phyloP scores from a whole-genome alignment of 345 rosid genomes.

The Populus euphratica region DNA sequence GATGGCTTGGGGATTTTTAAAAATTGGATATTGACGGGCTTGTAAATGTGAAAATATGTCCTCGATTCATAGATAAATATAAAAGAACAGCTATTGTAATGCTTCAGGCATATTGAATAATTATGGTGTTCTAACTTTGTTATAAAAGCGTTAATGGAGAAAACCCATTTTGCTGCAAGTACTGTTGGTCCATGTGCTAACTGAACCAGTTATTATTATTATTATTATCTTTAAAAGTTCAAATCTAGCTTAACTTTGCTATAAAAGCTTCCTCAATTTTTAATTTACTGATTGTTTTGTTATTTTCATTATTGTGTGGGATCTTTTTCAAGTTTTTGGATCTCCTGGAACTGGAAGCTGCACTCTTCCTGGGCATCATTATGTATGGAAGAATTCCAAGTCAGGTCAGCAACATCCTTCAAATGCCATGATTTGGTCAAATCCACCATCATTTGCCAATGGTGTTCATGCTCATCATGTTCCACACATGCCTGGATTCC shows the following conservation, averaged over 20 bases:
- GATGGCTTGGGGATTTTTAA: background rate
- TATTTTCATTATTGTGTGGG: background rate
- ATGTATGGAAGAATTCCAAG: slow-evolving; percentile 42
- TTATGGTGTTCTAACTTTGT: background rate
- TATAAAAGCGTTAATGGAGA: background rate
- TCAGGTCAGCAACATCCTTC: slow-evolving; percentile 51
- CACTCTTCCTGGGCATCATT: slow-evolving; percentile 58
- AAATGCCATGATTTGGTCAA: slow-evolving; percentile 75
- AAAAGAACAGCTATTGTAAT: background rate
- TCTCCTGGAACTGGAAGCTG: slow-evolving; percentile 71
- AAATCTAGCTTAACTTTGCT: background rate
- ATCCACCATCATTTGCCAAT: slow-evolving; percentile 66
- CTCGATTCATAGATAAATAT: background rate
- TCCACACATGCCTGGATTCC: slow-evolving; percentile 58
- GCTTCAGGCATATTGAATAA: background rate
- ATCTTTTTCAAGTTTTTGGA: slow-evolving; percentile 49
- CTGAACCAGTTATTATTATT: background rate
- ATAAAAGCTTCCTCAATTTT: background rate
- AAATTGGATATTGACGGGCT: background rate
- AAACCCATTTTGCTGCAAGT: background rate
- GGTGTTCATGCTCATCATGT: slow-evolving; percentile 56
- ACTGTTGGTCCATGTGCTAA: background rate
- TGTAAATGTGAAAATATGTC: background rate
- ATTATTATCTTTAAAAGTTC: background rate
- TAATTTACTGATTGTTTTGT: background rate